Evolutionary conservation across 139 green algal genomes (phyloP).

Genomic region (Picochlorum sp.): DNA sequence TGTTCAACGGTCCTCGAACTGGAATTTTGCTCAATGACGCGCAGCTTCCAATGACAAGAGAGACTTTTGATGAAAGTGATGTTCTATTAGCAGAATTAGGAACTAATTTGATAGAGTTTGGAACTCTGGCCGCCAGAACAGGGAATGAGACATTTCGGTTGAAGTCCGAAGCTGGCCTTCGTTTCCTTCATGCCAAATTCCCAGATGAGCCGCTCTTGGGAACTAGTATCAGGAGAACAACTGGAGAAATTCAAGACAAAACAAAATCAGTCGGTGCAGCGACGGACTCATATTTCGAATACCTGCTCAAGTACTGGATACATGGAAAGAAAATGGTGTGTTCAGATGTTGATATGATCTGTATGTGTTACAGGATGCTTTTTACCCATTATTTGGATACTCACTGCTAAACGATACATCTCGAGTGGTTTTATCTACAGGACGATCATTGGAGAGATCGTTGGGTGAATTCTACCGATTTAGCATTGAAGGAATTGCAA

Average conservation of each 20-base stretch:
- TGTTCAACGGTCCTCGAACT: slow-evolving; percentile 53
- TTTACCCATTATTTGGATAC: background rate
- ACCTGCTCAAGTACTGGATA: slow-evolving; percentile 60
- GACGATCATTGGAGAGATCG: slow-evolving; percentile 9
- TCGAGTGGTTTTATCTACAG: background rate
- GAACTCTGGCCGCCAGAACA: slow-evolving; percentile 40
- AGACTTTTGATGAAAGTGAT: background rate
- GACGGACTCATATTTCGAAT: slow-evolving; percentile 72
- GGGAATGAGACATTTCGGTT: slow-evolving; percentile 34
- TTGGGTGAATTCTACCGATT: slow-evolving; percentile 1
- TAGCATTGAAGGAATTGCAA: background rate
- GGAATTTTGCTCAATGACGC: slow-evolving; percentile 31
- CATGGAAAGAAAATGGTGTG: background rate
- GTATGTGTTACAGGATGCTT: background rate
- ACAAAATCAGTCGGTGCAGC: slow-evolving; percentile 26
- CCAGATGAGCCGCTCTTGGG: background rate
- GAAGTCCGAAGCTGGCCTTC: slow-evolving; percentile 18
- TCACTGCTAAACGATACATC: background rate
- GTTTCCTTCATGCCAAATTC: slow-evolving; percentile 6
- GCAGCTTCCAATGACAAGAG: background rate
- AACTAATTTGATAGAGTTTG: slow-evolving; percentile 66
- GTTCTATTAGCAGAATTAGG: slow-evolving; percentile 33
- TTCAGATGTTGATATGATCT: background rate
- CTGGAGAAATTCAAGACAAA: background rate
- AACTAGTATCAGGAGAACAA: background rate